These are phyloP conservation scores for Verticillium klebahnii DNA, from an alignment of 2,329 filamentous ascomycete species.

Conservation along the genomic window DNA sequence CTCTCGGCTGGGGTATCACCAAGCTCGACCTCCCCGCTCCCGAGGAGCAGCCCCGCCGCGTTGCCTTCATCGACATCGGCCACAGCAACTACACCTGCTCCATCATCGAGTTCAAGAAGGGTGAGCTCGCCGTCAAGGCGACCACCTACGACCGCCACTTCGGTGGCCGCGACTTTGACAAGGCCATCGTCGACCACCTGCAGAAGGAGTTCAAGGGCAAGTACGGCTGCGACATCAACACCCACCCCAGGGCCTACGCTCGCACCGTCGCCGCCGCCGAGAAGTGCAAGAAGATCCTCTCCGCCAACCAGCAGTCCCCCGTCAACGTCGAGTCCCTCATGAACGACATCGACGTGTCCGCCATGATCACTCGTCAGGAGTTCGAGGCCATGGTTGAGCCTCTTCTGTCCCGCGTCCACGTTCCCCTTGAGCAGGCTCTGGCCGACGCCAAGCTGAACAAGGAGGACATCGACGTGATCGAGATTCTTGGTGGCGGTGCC, in stretches of 20 bases:
- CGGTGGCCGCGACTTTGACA: constrained; percentile 95
- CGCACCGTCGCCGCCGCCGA: constrained; percentile 86
- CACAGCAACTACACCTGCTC: constrained; percentile 95
- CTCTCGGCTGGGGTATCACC: constrained; percentile 95
- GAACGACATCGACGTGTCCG: constrained; percentile 90
- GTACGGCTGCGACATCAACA: constrained; percentile 93
- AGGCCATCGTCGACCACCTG: constrained; percentile 90
- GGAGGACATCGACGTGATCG: constrained; percentile 89
- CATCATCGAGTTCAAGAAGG: constrained; percentile 95
- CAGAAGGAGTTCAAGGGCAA: constrained; percentile 95
- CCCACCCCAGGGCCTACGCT: constrained; percentile 83
- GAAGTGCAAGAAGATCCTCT: constrained; percentile 98
- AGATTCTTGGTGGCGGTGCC: constrained; percentile 91
- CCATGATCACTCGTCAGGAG: constrained; percentile 89
- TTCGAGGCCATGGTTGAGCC: constrained; percentile 88
- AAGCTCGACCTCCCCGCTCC: constrained; percentile 85
- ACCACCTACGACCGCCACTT: constrained; percentile 95
- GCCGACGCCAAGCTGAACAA: constrained; percentile 86
- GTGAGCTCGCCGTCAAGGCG: constrained; percentile 88
- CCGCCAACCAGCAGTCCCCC: constrained; percentile 87
- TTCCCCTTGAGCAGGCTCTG: constrained; percentile 83
- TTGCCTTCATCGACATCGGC: constrained; percentile 90
- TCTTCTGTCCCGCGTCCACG: constrained; percentile 66
- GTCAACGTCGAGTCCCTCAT: constrained; percentile 97
- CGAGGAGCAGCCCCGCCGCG: constrained; percentile 88